A percentile compares a stretch with the other conserved stretches of the same genome.
Evolutionary conservation across 177 flowering plant species (phyloP).

Genomic region (Tripterygium wilfordii): DNA sequence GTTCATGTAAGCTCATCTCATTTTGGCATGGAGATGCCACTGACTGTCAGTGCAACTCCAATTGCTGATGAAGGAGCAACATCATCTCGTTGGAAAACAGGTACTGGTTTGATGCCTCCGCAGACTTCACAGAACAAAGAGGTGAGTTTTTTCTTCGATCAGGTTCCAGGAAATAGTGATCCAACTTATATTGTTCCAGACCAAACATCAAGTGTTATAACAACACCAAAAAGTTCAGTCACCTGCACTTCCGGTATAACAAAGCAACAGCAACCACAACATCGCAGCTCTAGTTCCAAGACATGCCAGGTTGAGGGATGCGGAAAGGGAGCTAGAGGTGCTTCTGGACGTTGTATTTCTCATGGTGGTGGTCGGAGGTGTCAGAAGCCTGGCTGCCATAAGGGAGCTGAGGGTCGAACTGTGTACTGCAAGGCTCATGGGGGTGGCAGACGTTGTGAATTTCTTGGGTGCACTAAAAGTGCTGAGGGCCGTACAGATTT

Average conservation of each 20-base stretch:
- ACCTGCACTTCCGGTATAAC: constrained; percentile 68
- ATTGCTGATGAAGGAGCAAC: constrained; percentile 47
- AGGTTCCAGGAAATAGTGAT: constrained; percentile 16
- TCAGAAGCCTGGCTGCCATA: constrained; percentile 65
- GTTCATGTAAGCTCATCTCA: constrained; percentile 21
- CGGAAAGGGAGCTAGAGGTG: constrained; percentile 89
- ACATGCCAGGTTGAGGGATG: constrained; percentile 75
- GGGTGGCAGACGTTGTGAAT: constrained; percentile 80
- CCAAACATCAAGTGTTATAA: constrained; percentile 34
- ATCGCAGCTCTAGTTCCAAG: constrained; percentile 45
- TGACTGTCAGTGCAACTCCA: constrained; percentile 4
- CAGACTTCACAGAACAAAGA: constrained; percentile 9
- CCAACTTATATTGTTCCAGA: constrained; percentile 27
- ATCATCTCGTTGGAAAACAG: constrained; percentile 29
- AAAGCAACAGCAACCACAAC: constrained; percentile 28
- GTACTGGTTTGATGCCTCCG: constrained; percentile 14
- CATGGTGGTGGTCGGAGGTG: constrained; percentile 93
- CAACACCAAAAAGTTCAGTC: constrained; percentile 57
- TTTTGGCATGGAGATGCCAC: constrained; percentile 19
- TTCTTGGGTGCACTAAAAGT: constrained; percentile 84
- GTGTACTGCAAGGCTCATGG: too few species aligned
- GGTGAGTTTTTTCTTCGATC: constrained; percentile 14
- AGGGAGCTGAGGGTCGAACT: constrained; percentile 92
- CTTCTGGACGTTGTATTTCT: constrained; percentile 83
- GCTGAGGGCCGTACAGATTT: constrained; percentile 90